Base-by-base conservation (phyloP, 495 filamentous ascomycete species). In the Talaromyces nanjingensis region DNA sequence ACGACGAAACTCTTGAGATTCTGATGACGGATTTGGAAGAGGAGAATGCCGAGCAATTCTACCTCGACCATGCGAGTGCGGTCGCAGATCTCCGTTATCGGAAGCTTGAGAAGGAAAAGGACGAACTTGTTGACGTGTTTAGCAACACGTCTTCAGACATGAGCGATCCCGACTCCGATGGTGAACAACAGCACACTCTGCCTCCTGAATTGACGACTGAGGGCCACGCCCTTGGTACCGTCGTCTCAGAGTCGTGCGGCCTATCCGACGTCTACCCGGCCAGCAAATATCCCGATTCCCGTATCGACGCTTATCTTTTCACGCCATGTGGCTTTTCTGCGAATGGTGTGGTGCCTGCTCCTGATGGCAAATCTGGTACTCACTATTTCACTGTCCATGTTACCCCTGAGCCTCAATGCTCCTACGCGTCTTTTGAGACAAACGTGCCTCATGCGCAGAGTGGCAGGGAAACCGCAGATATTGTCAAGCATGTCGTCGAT, bases 321-420 rank as follows among this genome's bases (percentile, higher is more conserved):
- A 90, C 91, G 1, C 96, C 96, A 0, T 99, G 96, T 74, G 96
- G 96, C 55, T 99, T 96, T 78, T 97, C 93, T 5, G 96, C 96
- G 77, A 99, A 99, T 68, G 96, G 91, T 58, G 92, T 99, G 49
- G 86, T 99, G 49, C 96, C 96, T 14, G 87, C 91, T 56, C 89
- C 93, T 3, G 77, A 83, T 27, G 82, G 82, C 63, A 78, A 76
- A 42, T 79, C 77, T 33, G 84, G 81, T 42, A 91, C 89, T 18
- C 91, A 98, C 77, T 99, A 99, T 76, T 99, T 97, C 81, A 99
- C 93, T 2, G 96, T 99, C 52, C 96, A 99, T 73, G 96, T 99
- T 64, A 99, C 96, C 0, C 96, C 96, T 1, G 96, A 99, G 81
- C 90, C 94, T 34, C 86, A 96, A 70, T 99, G 93, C 81, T 96